Percentiles rank a stretch among this genome's conserved stretches.
Conservation (phyloP, 805 yeast species). For the Torulaspora franciscae region DNA sequence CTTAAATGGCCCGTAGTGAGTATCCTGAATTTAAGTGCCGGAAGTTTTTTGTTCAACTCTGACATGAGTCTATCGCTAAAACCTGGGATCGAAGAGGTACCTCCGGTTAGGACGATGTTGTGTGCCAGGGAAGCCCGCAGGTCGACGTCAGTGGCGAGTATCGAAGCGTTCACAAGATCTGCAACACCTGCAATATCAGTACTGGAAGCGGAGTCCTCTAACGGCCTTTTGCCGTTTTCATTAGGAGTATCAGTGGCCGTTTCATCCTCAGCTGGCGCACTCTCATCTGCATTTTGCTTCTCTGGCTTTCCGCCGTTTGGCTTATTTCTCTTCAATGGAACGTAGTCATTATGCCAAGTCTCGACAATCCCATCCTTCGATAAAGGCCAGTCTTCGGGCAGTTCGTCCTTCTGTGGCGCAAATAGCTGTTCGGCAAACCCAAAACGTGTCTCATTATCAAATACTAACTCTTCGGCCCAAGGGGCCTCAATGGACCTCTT, state of each 20-base stretch:
- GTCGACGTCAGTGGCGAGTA: slow-evolving; percentile 66
- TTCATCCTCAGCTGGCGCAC: slow-evolving; percentile 22
- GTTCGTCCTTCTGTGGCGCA: slow-evolving; percentile 48
- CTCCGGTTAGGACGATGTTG: slow-evolving; percentile 83
- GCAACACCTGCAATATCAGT: slow-evolving; percentile 46
- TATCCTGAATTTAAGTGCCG: slow-evolving; percentile 80
- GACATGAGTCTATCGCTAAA: slow-evolving; percentile 68
- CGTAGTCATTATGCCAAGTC: slow-evolving; percentile 56
- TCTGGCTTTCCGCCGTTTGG: slow-evolving; percentile 32
- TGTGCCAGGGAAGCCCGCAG: slow-evolving; percentile 81
- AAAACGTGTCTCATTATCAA: slow-evolving; percentile 53
- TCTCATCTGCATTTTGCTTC: slow-evolving; percentile 29
- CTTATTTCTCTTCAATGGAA: slow-evolving; percentile 61
- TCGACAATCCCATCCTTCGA: slow-evolving; percentile 54
- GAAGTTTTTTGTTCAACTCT: slow-evolving; percentile 65
- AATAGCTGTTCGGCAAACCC: slow-evolving; percentile 70
- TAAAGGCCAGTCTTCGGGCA: slow-evolving; percentile 31
- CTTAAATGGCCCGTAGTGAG: slow-evolving; percentile 73
- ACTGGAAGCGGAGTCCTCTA: slow-evolving; percentile 15
- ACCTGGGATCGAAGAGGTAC: slow-evolving; percentile 75
- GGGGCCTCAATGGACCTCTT: slow-evolving; percentile 65
- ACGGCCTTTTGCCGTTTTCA: slow-evolving; percentile 30
- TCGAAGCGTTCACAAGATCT: slow-evolving; percentile 53
- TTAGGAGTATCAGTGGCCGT: slow-evolving; percentile 19
- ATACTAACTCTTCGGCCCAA: slow-evolving; percentile 61